These are phyloP conservation scores for Pharnaceum exiguum DNA, from an alignment of 148 eudicot genomes.

Conservation along the genomic window DNA sequence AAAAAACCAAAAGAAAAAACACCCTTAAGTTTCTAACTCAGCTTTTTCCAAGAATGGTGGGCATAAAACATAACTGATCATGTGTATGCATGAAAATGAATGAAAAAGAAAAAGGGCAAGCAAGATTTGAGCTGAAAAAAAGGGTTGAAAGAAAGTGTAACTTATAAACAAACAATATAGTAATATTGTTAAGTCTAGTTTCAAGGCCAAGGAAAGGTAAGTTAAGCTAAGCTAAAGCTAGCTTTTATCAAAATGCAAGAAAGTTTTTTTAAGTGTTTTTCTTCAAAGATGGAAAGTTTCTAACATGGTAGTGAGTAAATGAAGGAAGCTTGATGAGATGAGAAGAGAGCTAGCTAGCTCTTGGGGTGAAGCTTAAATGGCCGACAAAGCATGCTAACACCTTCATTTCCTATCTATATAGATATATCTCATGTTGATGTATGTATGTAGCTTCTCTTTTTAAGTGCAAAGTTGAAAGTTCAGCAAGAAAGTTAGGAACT, in stretches of 20 bases:
- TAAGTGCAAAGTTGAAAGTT: constrained; percentile 10
- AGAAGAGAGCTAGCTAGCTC: constrained; percentile 12
- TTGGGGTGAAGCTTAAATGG: constrained; percentile 24
- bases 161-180: not conserved
- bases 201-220: constrained; percentile 18
- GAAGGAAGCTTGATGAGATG: constrained; percentile 5
- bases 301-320: not conserved
- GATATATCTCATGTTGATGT: not conserved
- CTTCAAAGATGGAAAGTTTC: not conserved
- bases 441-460: constrained; percentile 14
- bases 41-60: constrained; percentile 24
- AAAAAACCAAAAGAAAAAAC: constrained; percentile 2
- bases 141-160: not conserved
- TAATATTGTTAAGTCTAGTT: constrained; percentile 8
- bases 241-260: constrained; percentile 18
- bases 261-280: not conserved
- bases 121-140: constrained; percentile 27
- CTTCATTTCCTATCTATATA: not conserved
- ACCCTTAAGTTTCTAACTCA: constrained; percentile 13
- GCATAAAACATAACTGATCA: too few relatives aligned
- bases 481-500: constrained; percentile 14
- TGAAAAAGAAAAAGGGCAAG: constrained; percentile 25
- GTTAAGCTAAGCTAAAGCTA: too few relatives aligned
- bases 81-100: too few relatives aligned
- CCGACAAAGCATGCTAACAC: constrained; percentile 32